Base-by-base conservation (phyloP, 345 rosid species). In the Pelargonium nanum region DNA sequence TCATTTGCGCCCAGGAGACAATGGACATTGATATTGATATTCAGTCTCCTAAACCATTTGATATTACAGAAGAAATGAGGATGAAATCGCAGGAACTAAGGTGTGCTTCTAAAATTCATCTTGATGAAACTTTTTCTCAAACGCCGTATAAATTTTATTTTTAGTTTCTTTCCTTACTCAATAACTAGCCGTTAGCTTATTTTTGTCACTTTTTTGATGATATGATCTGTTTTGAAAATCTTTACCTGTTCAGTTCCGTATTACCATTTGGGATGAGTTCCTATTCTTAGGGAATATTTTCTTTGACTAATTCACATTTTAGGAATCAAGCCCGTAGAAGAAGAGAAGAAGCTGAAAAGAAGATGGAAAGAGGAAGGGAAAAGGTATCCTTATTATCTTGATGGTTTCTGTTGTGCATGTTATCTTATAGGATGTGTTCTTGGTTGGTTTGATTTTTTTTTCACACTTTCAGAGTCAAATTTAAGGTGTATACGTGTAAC, bases 11-110 rank as follows among this genome's bases (percentile, higher is more conserved):
- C 51, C 76, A 91, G 96, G 76, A 80, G 58, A 88, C 78, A 34
- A 63, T 85, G 48, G 78, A 85, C 69, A 66, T 91, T 61, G 95
- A 85, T 70, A 66, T 91, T 61, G 95, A 79, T 70, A 81, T 91
- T 56, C 80, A 81, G 53, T 77, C 84, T 70, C 76, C 86, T 55
- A 75, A 56, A 56, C 83, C 83, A 52, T 69, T 59, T 58, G 61
- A 60, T 52, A 44, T 56, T 23, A 68, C 68, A 40, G 88, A 83
- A 66, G 90, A 70, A 68, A 70, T 62, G 63, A 76, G 75, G 60
- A 72, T 61, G 58, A 79, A 80, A 71, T 79, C 73, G 48, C 77
- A 79, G 32, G 90, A 85, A 64, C 63, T 81, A 58, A 75, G 76
- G 95, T 91, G 65, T 58, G 69, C 55, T 19, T 57, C 61, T 20